Conservation (phyloP, 495 filamentous ascomycete genomes). For the Collariella sp. region DNA sequence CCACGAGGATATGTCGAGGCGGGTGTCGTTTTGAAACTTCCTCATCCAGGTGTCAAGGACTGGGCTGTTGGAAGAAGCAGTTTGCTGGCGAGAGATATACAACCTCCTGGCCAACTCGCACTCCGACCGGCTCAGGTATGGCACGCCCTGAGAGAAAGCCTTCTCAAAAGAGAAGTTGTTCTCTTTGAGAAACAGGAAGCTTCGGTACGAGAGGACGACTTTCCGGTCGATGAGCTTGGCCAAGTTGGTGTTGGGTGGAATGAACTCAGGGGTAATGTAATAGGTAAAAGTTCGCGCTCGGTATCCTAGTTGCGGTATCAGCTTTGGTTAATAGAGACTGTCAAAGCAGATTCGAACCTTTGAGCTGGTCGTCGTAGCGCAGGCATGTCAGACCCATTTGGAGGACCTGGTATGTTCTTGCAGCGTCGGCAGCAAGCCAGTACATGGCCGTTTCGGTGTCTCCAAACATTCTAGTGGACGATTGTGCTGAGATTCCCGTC, state of each 20-base stretch:
- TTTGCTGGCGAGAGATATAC: conserved; percentile 10
- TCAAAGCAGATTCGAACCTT: not conserved
- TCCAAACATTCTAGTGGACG: conserved; percentile 19
- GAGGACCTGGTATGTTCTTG: conserved; percentile 61
- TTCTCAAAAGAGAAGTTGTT: conserved; percentile 55
- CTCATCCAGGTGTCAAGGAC: conserved; percentile 40
- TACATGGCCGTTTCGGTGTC: conserved; percentile 47
- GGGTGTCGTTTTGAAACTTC: conserved; percentile 40
- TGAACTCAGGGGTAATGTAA: conserved; percentile 7
- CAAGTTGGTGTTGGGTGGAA: conserved; percentile 1
- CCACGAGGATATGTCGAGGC: not conserved
- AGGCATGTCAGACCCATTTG: conserved; percentile 70
- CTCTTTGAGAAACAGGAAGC: conserved; percentile 53
- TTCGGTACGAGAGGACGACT: conserved; percentile 34
- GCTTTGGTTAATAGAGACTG: not conserved
- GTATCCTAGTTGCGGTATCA: not conserved
- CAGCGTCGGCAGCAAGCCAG: conserved; percentile 51
- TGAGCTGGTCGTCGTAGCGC: conserved; percentile 35
- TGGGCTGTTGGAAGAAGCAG: conserved; percentile 32
- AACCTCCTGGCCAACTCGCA: conserved; percentile 37
- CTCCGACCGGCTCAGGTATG: conserved; percentile 62
- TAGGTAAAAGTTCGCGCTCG: conserved; percentile 5
- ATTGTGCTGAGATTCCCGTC: conserved; percentile 49
- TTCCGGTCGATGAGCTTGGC: conserved; percentile 28
- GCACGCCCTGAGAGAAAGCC: conserved; percentile 51